Percentiles rank a stretch among this genome's conserved stretches.
phyloP scores from a whole-genome alignment of 371 early-diverging fungal genomes.

The Gilbertella persicaria region DNA sequence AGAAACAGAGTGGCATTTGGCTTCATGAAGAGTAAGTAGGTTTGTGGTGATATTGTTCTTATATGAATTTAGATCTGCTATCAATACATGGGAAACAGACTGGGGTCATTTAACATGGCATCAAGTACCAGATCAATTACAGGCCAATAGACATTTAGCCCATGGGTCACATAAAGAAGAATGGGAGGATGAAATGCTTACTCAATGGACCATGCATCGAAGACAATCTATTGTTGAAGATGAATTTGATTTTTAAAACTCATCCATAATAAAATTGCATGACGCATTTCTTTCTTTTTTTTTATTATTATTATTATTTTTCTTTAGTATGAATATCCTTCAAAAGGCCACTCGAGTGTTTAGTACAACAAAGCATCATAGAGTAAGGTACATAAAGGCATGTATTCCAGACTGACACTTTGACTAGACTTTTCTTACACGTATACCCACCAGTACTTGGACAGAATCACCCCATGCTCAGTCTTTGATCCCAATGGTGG shows the following conservation, averaged over 20 bases:
- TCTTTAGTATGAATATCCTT: too few species aligned
- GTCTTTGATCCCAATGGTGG: slow-evolving; percentile 70
- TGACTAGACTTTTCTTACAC: slow-evolving; percentile 13
- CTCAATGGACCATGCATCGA: slow-evolving; percentile 33
- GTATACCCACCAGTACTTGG: slow-evolving; percentile 17
- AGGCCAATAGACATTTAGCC: slow-evolving; percentile 36
- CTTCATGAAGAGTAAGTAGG: slow-evolving; percentile 56
- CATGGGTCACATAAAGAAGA: slow-evolving; percentile 37
- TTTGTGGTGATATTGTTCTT: neutral
- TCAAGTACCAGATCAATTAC: slow-evolving; percentile 45
- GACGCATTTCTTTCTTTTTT: too few species aligned
- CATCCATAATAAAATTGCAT: too few species aligned
- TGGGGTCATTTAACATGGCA: slow-evolving; percentile 38
- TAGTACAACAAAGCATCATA: too few species aligned
- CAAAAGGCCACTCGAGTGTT: too few species aligned
- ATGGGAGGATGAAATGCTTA: slow-evolving; percentile 54
- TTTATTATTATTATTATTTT: too few species aligned
- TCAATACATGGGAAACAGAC: slow-evolving; percentile 41
- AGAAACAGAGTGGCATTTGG: slow-evolving; percentile 58
- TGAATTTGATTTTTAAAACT: slow-evolving; percentile 17
- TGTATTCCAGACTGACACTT: too few species aligned
- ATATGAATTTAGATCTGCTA: slow-evolving; percentile 29
- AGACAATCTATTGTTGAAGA: slow-evolving; percentile 17
- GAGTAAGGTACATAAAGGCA: too few species aligned
- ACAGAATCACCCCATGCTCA: slow-evolving; percentile 39